phyloP scores from a whole-genome alignment of 768 basidiomycete genomes.

The Naganishia vishniacii region DNA sequence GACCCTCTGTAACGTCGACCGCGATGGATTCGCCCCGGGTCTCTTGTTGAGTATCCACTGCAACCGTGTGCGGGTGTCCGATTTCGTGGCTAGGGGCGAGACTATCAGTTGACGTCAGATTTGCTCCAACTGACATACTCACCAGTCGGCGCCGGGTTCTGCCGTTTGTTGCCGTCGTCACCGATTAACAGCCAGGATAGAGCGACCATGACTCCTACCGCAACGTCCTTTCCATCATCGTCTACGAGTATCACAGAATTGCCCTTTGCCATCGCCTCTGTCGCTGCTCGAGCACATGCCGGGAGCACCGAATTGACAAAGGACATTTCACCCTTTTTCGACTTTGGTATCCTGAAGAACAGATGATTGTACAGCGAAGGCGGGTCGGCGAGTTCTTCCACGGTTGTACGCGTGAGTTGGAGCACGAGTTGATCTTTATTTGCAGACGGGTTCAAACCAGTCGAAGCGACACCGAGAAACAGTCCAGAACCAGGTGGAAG shows the following conservation, averaged over 20 bases:
- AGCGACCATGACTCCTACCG: conserved; percentile 61
- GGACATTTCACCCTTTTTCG: conserved; percentile 57
- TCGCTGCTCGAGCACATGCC: conserved; percentile 53
- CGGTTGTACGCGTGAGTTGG: conserved; percentile 3
- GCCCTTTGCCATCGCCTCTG: background rate
- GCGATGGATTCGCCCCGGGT: conserved; percentile 74
- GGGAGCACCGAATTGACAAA: conserved; percentile 1
- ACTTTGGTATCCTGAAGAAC: conserved; percentile 37
- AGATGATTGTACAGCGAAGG: background rate
- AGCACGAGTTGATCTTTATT: conserved; percentile 25
- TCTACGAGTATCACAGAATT: conserved; percentile 54
- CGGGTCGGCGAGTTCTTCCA: background rate
- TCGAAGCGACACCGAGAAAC: conserved; percentile 1
- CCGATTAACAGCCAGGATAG: conserved; percentile 60
- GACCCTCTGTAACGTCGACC: conserved; percentile 70
- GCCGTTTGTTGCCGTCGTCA: conserved; percentile 42
- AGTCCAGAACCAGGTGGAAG: conserved; percentile 5
- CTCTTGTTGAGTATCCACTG: conserved; percentile 78
- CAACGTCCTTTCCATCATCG: conserved; percentile 57
- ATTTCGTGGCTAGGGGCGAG: conserved; percentile 53
- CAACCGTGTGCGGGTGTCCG: conserved; percentile 63
- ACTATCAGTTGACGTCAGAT: background rate
- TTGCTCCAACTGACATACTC: background rate
- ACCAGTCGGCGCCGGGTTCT: conserved; percentile 2
- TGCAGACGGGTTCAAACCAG: conserved; percentile 17